phyloP scores from a whole-genome alignment of 306 rosid species.

The Morella rubra region DNA sequence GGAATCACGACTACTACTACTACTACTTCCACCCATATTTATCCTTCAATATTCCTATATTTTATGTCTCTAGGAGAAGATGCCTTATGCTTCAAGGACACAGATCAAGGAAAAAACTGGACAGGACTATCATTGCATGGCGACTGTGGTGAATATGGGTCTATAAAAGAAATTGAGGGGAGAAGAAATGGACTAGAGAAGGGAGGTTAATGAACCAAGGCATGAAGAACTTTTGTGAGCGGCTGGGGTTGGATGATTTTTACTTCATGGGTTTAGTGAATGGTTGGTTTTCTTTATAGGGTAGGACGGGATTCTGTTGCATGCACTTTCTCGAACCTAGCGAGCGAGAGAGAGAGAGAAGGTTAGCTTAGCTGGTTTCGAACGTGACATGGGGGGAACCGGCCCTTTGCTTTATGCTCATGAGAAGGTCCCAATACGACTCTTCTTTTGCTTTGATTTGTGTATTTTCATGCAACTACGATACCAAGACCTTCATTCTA shows the following conservation, averaged over 20 bases:
- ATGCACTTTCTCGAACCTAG: conserved; percentile 59
- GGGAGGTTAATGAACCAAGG: conserved; percentile 22
- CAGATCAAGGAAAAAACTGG: conserved; percentile 18
- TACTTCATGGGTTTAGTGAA: conserved; percentile 41
- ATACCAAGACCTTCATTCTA: conserved; percentile 42
- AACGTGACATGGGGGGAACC: conserved; percentile 70
- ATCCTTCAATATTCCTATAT: neutral
- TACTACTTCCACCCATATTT: conserved; percentile 36
- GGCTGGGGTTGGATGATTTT: conserved; percentile 8
- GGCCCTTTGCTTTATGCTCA: conserved; percentile 68
- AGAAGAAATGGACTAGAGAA: conserved; percentile 1
- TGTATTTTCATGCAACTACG: conserved; percentile 76
- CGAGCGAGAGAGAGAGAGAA: conserved; percentile 36
- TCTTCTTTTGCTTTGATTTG: conserved; percentile 65
- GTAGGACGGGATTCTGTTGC: conserved; percentile 66
- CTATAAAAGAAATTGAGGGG: conserved; percentile 11
- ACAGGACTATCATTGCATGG: conserved; percentile 39
- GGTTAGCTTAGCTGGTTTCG: conserved; percentile 49
- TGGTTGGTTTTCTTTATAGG: conserved; percentile 80
- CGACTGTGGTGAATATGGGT: conserved; percentile 34
- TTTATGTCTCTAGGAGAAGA: conserved; percentile 31
- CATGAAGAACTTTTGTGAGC: conserved; percentile 7
- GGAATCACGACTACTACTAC: conserved; percentile 17
- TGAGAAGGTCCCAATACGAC: conserved; percentile 59
- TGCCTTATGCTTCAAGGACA: conserved; percentile 24